These are phyloP conservation scores for Boechera retrofracta DNA, from an alignment of 345 rosid species.

Conservation along the genomic window DNA sequence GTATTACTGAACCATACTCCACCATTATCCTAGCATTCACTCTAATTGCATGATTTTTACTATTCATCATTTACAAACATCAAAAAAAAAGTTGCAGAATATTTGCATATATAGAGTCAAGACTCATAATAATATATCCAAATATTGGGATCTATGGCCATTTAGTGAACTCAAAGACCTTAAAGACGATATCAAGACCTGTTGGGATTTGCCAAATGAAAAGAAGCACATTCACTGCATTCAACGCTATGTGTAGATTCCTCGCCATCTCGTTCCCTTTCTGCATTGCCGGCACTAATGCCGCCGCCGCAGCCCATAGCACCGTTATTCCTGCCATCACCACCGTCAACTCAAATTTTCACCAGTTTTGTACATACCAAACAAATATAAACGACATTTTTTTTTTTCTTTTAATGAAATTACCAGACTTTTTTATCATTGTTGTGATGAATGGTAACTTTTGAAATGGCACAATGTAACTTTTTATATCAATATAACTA, in stretches of 20 bases:
- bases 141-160: conserved; percentile 62
- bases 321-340: conserved; percentile 67
- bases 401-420: too few relatives aligned
- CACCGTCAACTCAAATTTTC: neutral
- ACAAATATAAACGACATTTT: neutral
- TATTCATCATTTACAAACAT: conserved; percentile 21
- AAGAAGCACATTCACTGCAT: conserved; percentile 65
- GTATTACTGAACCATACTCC: neutral
- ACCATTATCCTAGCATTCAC: neutral
- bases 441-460: neutral
- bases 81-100: neutral
- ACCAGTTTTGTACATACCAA: neutral
- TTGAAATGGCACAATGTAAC: neutral
- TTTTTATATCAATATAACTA: neutral
- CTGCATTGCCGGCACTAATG: conserved; percentile 91
- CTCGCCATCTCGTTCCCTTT: conserved; percentile 84
- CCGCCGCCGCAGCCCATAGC: conserved; percentile 83
- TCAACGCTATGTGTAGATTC: conserved; percentile 84
- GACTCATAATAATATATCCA: conserved; percentile 6
- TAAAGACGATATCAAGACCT: conserved; percentile 76
- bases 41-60: conserved; percentile 20
- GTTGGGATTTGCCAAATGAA: conserved; percentile 88
- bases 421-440: too few relatives aligned
- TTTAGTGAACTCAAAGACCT: conserved; percentile 83
- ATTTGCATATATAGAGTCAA: conserved; percentile 5